Conservation (phyloP, 768 basidiomycete species). For the Polyporus arcularius region DNA sequence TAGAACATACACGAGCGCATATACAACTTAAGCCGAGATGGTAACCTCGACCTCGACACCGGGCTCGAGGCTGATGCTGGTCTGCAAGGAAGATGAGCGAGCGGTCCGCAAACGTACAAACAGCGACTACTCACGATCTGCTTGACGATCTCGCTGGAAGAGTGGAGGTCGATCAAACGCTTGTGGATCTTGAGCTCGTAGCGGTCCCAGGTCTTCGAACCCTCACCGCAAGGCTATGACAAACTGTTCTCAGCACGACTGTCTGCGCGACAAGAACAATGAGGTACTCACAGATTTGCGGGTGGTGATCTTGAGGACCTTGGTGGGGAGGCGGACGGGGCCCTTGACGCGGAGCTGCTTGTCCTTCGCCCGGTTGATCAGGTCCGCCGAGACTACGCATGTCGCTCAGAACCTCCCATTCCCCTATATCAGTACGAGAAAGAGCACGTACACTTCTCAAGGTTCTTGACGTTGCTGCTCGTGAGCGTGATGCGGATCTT, state of each 20-base stretch:
- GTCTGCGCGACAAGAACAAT: not conserved
- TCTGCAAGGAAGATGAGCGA: conserved; percentile 48
- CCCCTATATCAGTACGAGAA: not conserved
- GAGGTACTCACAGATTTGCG: conserved; percentile 84
- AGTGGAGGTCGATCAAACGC: conserved; percentile 98
- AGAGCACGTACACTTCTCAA: conserved; percentile 86
- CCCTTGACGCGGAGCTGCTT: conserved; percentile 99
- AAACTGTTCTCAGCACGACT: not conserved
- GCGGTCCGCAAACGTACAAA: not conserved
- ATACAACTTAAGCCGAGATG: conserved; percentile 63
- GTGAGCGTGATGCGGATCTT: conserved; percentile 99
- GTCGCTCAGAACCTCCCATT: not conserved
- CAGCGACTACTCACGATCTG: conserved; percentile 79
- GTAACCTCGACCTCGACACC: conserved; percentile 99
- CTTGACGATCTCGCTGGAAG: conserved; percentile 98
- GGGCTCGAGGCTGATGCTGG: conserved; percentile 97
- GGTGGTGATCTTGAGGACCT: conserved; percentile 98
- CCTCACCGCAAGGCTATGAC: conserved; percentile 95
- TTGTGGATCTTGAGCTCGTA: conserved; percentile 99
- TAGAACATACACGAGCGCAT: conserved; percentile 15
- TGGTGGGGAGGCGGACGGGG: conserved; percentile 97
- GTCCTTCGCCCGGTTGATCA: conserved; percentile 99
- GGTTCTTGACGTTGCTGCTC: conserved; percentile 94
- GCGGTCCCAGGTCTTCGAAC: conserved; percentile 99
- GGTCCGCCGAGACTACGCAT: conserved; percentile 84